phyloP scores from a whole-genome alignment of 208 protist genomes.

The Crithidia acanthocephali region DNA sequence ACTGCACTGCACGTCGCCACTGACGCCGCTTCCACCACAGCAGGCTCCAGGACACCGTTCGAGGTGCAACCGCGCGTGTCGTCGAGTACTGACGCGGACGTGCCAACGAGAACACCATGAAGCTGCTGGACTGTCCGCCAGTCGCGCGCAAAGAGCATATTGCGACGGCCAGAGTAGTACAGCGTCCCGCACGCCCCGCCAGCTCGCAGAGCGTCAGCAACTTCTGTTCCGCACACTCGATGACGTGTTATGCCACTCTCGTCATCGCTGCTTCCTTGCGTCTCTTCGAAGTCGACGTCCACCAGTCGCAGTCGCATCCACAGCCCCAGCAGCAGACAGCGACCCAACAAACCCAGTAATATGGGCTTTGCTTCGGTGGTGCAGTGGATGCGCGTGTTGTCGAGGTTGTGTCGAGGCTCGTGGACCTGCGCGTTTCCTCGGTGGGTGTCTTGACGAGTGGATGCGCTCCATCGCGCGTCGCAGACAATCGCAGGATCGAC shows the following conservation, averaged over 20 bases:
- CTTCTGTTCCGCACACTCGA: not conserved
- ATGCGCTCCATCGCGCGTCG: not conserved
- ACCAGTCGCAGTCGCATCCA: conserved; percentile 23
- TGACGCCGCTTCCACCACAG: not conserved
- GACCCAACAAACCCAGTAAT: conserved; percentile 19
- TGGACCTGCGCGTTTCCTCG: not conserved
- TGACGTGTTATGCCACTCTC: not conserved
- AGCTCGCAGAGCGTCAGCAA: not conserved
- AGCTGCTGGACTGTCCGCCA: conserved; percentile 22
- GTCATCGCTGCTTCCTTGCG: not conserved
- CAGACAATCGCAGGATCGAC: conserved; percentile 12
- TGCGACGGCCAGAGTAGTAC: conserved; percentile 27
- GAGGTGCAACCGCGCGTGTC: not conserved
- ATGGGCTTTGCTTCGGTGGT: no score
- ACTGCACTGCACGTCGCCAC: not conserved
- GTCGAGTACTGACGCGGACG: not conserved
- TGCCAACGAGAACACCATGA: not conserved
- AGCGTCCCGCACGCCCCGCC: conserved; percentile 13
- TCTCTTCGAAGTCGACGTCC: conserved; percentile 11
- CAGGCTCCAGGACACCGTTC: not conserved
- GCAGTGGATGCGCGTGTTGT: no score
- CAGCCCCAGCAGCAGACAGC: conserved; percentile 24
- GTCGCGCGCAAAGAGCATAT: conserved; percentile 27
- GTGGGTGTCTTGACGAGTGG: not conserved
- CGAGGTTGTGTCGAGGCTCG: no score